Evolutionary conservation across 768 basidiomycete genomes (phyloP), one percentile per base, ranked within the genome.

Genomic region (Tricholoma sp.): DNA sequence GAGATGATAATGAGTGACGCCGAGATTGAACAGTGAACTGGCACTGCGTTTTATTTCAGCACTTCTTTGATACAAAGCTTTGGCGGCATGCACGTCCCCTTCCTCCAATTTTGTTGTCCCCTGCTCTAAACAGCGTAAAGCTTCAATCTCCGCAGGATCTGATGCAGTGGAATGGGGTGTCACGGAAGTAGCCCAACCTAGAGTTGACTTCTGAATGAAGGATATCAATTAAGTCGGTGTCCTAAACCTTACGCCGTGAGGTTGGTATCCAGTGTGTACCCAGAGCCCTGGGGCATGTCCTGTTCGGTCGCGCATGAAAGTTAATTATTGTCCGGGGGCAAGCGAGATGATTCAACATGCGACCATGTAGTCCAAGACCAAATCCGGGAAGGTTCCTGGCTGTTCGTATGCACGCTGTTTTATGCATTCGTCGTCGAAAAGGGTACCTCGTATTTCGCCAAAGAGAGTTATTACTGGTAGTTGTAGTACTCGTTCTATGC

Each of bases 1-100:
- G 49, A 93, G 80, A 69, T 94, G 91, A 68, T 93, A 94, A 65
- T 91, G 86, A 4, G 92, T 91, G 31, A 94, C 92, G 42, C 92
- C 91, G 12, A 93, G 79, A 67, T 94, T 94, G 72, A 93, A 94
- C 37, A 94, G 78, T 11, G 88, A 85, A 68, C 87, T 89, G 9
- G 90, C 88, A 54, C 80, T 89, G 57, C 84, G 81, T 67, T 87
- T 86, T 55, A 94, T 89, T 65, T 91, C 85, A 29, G 85, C 81
- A 64, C 90, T 91, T 61, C 90, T 83, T 68, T 80, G 76, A 72
- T 93, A 94, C 37, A 89, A 77, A 48, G 75, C 75, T 69, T 88
- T 92, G 52, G 91, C 91, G 51, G 78, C 82, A 62, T 88, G 77
- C 3, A 94, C 83, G 59, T 94, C 92, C 18, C 92, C 92, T 64